Base-by-base conservation (phyloP, 306 rosid genomes). In the Vachellia pachyceras region DNA sequence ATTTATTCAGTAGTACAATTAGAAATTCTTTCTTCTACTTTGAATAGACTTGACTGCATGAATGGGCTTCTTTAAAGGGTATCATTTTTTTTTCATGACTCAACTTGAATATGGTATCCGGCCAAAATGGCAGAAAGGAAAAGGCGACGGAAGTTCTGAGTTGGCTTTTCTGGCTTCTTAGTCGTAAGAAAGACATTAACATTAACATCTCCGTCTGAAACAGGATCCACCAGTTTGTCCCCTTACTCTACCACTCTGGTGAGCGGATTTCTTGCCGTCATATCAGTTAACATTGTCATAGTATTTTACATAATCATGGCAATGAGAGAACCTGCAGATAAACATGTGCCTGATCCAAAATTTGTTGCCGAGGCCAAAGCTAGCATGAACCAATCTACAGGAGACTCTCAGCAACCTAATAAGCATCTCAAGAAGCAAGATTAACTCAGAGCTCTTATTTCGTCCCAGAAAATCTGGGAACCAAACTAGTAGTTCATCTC, bases 241-340 rank as follows among this genome's bases (percentile, higher is more conserved):
- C 97, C 99, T 4, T 82, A 95, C 87, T 89, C 95, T 54, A 22
- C 88, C 79, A 92, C 99, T 9, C 79, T 93, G 72, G 81, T 91
- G 79, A 95, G 97, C 14, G 97, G 99, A 80, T 93, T 95, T 82
- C 88, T 95, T 61, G 99, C 97, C 6, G 97, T 95, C 39, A 86
- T 95, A 80, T 93, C 97, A 3, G 97, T 95, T 65, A 92, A 92
- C 67, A 60, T 91, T 42, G 97, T 95, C 46, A 95, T 95, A 45
- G 94, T 89, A 67, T 85, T 95, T 70, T 95, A 93, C 83, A 90
- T 95, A 75, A 90, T 82, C 17, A 71, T 91, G 95, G 99, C 99
- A 5, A 92, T 92, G 95, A 89, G 88, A 79, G 97, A 95, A 78
- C 97, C 97, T 69, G 87, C 89, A 0, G 86, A 89, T 17, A 88